Evolutionary conservation across 805 yeast genomes (phyloP).

Genomic region (Vanderwaltozyma polyspora): DNA sequence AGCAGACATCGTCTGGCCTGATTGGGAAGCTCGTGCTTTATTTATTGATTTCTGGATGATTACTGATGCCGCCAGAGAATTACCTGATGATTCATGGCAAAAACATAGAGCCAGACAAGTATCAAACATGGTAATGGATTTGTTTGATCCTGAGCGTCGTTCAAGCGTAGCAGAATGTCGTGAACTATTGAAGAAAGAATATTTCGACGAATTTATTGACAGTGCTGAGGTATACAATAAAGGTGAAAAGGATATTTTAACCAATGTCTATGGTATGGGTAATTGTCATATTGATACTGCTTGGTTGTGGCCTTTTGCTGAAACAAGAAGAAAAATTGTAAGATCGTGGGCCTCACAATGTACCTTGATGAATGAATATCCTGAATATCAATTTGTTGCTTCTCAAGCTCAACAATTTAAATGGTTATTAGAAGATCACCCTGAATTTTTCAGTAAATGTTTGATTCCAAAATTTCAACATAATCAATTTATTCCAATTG

Average conservation of each 20-base stretch:
- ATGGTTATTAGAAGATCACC: constrained; percentile 84
- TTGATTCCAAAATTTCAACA: constrained; percentile 50
- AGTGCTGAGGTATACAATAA: constrained; percentile 51
- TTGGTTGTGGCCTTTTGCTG: constrained; percentile 99
- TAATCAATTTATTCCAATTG: constrained; percentile 78
- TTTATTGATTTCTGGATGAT: constrained; percentile 77
- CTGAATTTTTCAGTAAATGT: constrained; percentile 56
- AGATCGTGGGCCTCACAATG: constrained; percentile 94
- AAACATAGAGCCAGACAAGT: constrained; percentile 70
- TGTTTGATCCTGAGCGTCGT: constrained; percentile 63
- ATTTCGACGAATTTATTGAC: constrained; percentile 57
- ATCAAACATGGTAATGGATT: constrained; percentile 74
- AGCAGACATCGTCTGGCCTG: constrained; percentile 77
- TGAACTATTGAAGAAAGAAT: constrained; percentile 43
- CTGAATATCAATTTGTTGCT: constrained; percentile 89
- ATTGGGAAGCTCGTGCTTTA: constrained; percentile 66
- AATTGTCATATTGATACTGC: constrained; percentile 97
- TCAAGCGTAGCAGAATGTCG: constrained; percentile 52
- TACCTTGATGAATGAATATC: constrained; percentile 71
- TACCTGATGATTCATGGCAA: constrained; percentile 65
- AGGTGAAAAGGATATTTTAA: constrained; percentile 24
- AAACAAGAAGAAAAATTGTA: constrained; percentile 83
- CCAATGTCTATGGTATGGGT: constrained; percentile 76
- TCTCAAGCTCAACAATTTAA: constrained; percentile 94
- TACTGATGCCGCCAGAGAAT: constrained; percentile 84